Evolutionary conservation across 305 asterid genomes (phyloP), one percentile per base, ranked within the genome.

Genomic region (Euphrasia arctica): DNA sequence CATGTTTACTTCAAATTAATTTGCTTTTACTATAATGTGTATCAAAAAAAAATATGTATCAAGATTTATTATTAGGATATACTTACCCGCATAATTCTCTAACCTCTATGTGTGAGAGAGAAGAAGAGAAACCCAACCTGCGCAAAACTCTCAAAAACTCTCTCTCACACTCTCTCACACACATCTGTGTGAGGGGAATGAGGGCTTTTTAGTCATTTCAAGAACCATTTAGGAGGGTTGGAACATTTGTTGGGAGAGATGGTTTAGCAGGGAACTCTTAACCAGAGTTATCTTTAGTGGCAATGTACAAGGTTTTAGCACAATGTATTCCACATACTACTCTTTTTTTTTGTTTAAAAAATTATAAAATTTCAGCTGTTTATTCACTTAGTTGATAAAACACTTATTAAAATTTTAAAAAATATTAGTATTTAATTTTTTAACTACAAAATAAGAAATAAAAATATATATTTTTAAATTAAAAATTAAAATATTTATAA

Each of bases 1-100:
- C 58, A 58, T 48, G 54, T 51, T 71, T 70, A 5, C 54, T 49
- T 54, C 42, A 36, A 36, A 36, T 36, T 36, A 36, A 36, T 39
- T 55, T 4, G 25, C 25, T 66, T 31, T 48, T 13, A 45, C 13
- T 9, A 14, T 49, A 13, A 14, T 31, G 29, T 48, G 45, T 13
- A 4, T 11, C 4, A 9, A 52, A 4, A 18, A 51, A 51, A 18
- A 50, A 3, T 14, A 7, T 25, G 25, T 14, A 18, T 22, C 31
- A 12, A 48, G 5, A 18, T 27, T 54, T 14, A 54, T 18, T 54
- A 28, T 13, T 2, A 62, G 60, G 11, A 14, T 54, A 29, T 25
- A 25, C 27, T 42, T 54, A 0, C 41, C 10, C 45, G 45, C 45
- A 39, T 39, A 39, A 39, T 39, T 39, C 45, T 39, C 45, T 39